Percentiles rank a stretch among this genome's conserved stretches.
Conservation (phyloP, 208 protist species). For the Tritrichomonas musculus region DNA sequence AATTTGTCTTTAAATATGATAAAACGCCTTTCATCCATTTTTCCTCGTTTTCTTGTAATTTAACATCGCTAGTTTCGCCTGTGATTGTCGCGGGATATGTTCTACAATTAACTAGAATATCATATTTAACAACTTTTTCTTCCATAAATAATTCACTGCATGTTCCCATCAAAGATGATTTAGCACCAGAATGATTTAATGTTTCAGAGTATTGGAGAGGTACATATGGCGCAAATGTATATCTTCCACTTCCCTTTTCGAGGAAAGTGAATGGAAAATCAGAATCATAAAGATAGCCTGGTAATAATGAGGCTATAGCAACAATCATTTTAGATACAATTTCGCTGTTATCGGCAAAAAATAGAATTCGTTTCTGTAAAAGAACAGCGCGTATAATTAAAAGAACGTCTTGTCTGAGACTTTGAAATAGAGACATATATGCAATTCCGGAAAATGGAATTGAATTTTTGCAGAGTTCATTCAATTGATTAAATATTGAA, state of each 20-base stretch:
- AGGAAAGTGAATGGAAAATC: neutral
- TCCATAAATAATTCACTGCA: slow-evolving; percentile 31
- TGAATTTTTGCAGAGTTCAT: neutral
- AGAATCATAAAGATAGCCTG: neutral
- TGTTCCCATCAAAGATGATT: slow-evolving; percentile 12
- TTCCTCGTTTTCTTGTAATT: neutral
- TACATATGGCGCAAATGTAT: neutral
- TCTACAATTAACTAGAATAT: neutral
- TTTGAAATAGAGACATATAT: slow-evolving; percentile 15
- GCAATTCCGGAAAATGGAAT: neutral
- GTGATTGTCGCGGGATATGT: neutral
- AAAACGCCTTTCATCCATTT: neutral
- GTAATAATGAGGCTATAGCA: neutral
- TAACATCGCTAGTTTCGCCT: neutral
- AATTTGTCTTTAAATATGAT: neutral
- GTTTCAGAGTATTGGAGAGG: neutral
- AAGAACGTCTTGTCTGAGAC: neutral
- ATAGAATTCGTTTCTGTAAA: neutral
- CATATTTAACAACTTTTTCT: neutral
- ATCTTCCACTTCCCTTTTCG: neutral
- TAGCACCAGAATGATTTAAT: neutral
- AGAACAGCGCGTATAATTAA: neutral
- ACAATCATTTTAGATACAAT: neutral
- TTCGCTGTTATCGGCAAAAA: slow-evolving; percentile 15
- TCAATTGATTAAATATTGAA: neutral